Evolutionary conservation across 805 yeast genomes (phyloP).

Genomic region (Teunomyces tritomae): DNA sequence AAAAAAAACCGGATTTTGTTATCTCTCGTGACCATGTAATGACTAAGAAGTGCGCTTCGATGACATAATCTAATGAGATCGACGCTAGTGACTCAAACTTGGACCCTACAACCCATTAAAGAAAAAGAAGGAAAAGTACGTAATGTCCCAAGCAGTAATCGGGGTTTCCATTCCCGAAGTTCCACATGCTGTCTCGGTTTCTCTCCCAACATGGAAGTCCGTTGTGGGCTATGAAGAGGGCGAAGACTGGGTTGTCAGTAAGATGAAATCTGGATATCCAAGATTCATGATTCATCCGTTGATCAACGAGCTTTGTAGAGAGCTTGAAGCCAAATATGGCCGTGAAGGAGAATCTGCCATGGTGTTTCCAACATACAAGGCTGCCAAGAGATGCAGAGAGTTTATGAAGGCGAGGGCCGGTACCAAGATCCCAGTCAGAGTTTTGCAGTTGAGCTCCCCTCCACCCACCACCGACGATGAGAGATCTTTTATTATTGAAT

Average conservation of each 20-base stretch:
- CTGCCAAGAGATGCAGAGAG: constrained; percentile 83
- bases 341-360: constrained; percentile 73
- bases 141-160: constrained; percentile 44
- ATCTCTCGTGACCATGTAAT: not conserved
- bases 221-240: constrained; percentile 93
- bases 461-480: constrained; percentile 62
- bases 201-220: constrained; percentile 93
- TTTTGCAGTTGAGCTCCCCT: constrained; percentile 71
- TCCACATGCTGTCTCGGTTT: constrained; percentile 91
- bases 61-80: not conserved
- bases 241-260: constrained; percentile 69
- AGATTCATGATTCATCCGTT: constrained; percentile 70
- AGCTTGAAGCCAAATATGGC: constrained; percentile 68
- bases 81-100: not conserved
- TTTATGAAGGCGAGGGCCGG: constrained; percentile 48
- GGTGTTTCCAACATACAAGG: constrained; percentile 72
- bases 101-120: too few relatives aligned
- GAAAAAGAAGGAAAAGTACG: not conserved
- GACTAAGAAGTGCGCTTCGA: not conserved
- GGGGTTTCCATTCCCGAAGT: constrained; percentile 91
- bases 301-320: constrained; percentile 53
- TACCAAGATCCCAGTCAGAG: constrained; percentile 43
- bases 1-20: not conserved
- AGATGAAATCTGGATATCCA: constrained; percentile 88
- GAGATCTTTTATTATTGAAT: constrained; percentile 56